These are phyloP conservation scores for Fusarium sp. DNA, from an alignment of 2,329 filamentous ascomycete species.

Conservation along the genomic window DNA sequence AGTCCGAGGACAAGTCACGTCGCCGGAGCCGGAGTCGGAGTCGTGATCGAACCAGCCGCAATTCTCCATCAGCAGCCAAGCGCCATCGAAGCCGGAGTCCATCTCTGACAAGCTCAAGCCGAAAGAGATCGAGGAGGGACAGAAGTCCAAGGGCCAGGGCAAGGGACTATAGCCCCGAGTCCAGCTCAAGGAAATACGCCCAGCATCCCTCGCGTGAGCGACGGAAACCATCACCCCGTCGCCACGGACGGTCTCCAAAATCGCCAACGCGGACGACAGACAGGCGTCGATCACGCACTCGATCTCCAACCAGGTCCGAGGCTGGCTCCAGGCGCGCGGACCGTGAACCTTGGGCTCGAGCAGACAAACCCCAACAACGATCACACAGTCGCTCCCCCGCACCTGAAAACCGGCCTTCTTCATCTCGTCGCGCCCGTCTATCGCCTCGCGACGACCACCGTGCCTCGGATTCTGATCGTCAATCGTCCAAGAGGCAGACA, in stretches of 20 bases:
- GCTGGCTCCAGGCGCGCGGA: constrained; percentile 39
- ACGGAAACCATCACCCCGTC: constrained; percentile 47
- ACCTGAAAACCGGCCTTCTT: constrained; percentile 34
- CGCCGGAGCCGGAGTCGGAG: constrained; percentile 50
- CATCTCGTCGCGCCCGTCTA: constrained; percentile 33
- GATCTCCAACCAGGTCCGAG: constrained; percentile 44
- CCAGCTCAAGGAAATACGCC: constrained; percentile 45
- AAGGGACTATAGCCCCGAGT: constrained; percentile 55
- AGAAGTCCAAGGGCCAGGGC: constrained; percentile 53
- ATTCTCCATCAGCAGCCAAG: constrained; percentile 55
- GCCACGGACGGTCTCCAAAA: constrained; percentile 43
- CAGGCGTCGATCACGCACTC: constrained; percentile 39
- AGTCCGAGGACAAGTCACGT: constrained; percentile 47
- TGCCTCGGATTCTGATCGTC: constrained; percentile 36
- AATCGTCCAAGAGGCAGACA: constrained; percentile 34
- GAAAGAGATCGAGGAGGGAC: constrained; percentile 54
- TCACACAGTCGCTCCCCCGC: constrained; percentile 42
- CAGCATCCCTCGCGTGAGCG: constrained; percentile 50
- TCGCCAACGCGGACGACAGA: constrained; percentile 43
- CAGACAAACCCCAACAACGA: constrained; percentile 33
- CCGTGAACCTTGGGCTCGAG: constrained; percentile 40
- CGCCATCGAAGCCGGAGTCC: constrained; percentile 57
- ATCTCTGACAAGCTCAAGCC: constrained; percentile 51
- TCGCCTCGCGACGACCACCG: constrained; percentile 41
- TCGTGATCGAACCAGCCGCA: constrained; percentile 42